Evolutionary conservation across 2,329 filamentous ascomycete genomes (phyloP), one percentile per base, ranked within the genome.

Genomic region (Monilinia fructigena): DNA sequence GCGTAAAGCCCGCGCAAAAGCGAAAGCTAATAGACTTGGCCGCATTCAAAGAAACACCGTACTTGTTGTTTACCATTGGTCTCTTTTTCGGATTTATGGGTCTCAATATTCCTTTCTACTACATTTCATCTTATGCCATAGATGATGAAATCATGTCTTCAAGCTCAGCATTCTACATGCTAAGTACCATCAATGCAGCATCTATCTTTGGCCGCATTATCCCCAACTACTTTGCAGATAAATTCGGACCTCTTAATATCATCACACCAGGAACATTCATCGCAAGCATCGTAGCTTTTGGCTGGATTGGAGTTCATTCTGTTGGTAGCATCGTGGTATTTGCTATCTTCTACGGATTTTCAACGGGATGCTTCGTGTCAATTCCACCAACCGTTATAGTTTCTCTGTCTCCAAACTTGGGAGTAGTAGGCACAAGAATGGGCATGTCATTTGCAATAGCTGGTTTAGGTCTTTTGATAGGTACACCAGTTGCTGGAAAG

Each of bases 1-100:
- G 89, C 11, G 80, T 92, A 3, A 86, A 87, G 1, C 83, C 88
- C 2, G 83, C 84, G 45, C 79, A 80, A 35, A 66, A 66, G 28
- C 48, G 64, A 18, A 40, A 40, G 18, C 42, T 66, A 2, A 48
- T 66, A 14, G 64, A 67, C 23, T 8, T 65, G 2, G 28, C 53
- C n/a, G 66, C 60, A 47, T 59, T 67, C 40, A 64, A 67, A 14
- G 67, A 68, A 16, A 11, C 54, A 20, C 47, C 67, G 11, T 71
- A 69, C 40, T 28, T 48, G 3, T 52, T 70, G 26, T 70, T 79
- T 52, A 77, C 83, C 52, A 76, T 87, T 2, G 79, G 72, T 5
- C 76, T 86, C 63, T 70, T 84, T 1, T 78, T 80, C n/a, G 76
- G 86, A 0, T 70, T 71, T 58, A 58, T 70, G 45, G 71, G 70